Base-by-base conservation (phyloP, 1,139 yeast species). In the Pichia sp. region DNA sequence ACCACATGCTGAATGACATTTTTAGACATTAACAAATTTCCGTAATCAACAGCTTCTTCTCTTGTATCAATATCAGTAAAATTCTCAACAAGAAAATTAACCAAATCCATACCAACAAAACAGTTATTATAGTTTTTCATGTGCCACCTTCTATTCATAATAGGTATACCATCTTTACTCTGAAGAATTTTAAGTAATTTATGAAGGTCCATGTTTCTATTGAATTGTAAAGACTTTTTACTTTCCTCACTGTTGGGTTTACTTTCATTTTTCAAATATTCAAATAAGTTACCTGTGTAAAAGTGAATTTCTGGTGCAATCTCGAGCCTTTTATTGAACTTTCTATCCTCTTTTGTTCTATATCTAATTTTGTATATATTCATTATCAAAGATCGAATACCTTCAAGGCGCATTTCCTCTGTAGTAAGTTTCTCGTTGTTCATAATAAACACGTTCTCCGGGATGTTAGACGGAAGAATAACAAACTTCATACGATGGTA, bases 111-210 rank as follows among this genome's bases (percentile, higher is more conserved):
- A 0, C 97, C 97, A 25, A 85, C 62, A 56, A 91, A 88, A 61
- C 95, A 84, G 49, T 82, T 75, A 28, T 72, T 69, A 59, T 86
- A 94, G 10, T 73, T 67, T 49, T 79, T 80, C 74, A 89, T 79
- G 59, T 91, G 97, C 98, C 98, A 91, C 23, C 80, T 74, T 52
- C 97, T 69, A 54, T 88, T 95, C 1, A 76, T 79, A 35, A 91
- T 67, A 36, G 69, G 64, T 41, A 81, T 64, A 11, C 88, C 80
- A 38, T 66, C 58, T 18, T 70, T 62, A 38, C 84, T 68, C 54
- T 84, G 95, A 41, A 89, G 59, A 43, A 82, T 88, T 5, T 65
- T 64, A 0, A 91, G 84, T 34, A 89, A 61, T 28, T 70, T 75
- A 0, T 60, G 47, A 45, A 80, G 43, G 8, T 68, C 63, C 2